phyloP scores from a whole-genome alignment of 78 protist species.

The Dictyostelium purpureum region DNA sequence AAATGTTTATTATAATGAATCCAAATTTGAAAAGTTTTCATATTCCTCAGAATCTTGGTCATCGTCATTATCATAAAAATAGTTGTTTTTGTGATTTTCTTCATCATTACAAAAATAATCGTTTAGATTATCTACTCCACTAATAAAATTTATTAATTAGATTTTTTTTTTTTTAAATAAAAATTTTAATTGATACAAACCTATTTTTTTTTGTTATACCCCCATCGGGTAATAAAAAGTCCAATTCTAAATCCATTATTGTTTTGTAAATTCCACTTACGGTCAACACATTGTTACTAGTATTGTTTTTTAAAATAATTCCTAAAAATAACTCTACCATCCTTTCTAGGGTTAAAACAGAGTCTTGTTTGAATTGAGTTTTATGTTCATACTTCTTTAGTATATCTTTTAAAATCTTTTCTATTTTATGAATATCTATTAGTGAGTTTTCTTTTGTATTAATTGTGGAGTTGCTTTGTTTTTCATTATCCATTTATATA shows the following conservation, averaged over 20 bases:
- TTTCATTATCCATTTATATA: neutral
- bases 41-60: neutral
- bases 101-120: too few relatives aligned
- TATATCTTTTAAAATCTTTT: neutral
- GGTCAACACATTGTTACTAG: neutral
- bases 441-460: neutral
- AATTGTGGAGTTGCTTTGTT: neutral
- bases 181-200: too few relatives aligned
- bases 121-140: too few relatives aligned
- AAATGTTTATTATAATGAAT: too few relatives aligned
- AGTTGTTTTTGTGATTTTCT: too few relatives aligned
- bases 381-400: neutral
- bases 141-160: too few relatives aligned
- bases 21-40: neutral
- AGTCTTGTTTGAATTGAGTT: constrained; percentile 11
- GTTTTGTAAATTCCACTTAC: neutral
- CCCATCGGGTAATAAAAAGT: neutral
- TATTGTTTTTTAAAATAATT: neutral
- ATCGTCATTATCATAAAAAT: neutral
- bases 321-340: neutral
- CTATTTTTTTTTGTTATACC: neutral
- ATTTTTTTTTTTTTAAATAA: too few relatives aligned
- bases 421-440: neutral
- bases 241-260: neutral
- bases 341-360: neutral